Evolutionary conservation across 202 grass and related monocot genomes (phyloP), one percentile per base, ranked within the genome.

Genomic region (Schoenoplectus tabernaemontani): DNA sequence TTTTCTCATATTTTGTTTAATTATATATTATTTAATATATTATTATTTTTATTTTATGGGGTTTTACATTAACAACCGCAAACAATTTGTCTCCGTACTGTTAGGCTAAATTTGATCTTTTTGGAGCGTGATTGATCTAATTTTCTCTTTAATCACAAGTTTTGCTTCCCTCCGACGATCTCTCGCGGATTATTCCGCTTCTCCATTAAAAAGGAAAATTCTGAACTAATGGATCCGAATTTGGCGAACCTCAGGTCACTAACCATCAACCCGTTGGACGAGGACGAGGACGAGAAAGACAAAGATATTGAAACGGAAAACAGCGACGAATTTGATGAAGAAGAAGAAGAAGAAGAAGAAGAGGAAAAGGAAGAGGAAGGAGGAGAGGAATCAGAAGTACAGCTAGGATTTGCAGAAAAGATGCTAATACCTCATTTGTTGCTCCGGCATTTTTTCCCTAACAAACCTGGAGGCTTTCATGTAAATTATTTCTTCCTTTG

Each of bases 391-490:
- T 38, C 42, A 19, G 76, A 87, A 47, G 83, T 93, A 47, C 73
- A 69, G 30, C 41, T 97, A 17, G 93, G 93, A 28, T 70, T 90
- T 20, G 36, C 90, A 24, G 77, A 89, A 78, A 91, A 90, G 66
- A 59, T 65, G 0, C 85, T 83, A 47, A 76, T 23, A 43, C 87
- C 87, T 7, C 84, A 70, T 11, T 79, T 87, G 47, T 86, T 97
- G 42, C 91, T 91, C 23, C 82, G 89, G 65, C 91, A 93, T 39
- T 53, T 87, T 17, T 99, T 99, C 71, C 92, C 92, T 39, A 88
- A 85, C 79, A 99, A 99, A 91, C 88, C 79, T 15, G 90, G 96
- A 41, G 86, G 86, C 44, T 71, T 84, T 56, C 96, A 88, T 59
- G 87, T 96, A 44, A 12, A 77, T 78, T 43, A 1, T 38, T 32